Base-by-base conservation (phyloP, 345 rosid species). In the Adansonia digitata region DNA sequence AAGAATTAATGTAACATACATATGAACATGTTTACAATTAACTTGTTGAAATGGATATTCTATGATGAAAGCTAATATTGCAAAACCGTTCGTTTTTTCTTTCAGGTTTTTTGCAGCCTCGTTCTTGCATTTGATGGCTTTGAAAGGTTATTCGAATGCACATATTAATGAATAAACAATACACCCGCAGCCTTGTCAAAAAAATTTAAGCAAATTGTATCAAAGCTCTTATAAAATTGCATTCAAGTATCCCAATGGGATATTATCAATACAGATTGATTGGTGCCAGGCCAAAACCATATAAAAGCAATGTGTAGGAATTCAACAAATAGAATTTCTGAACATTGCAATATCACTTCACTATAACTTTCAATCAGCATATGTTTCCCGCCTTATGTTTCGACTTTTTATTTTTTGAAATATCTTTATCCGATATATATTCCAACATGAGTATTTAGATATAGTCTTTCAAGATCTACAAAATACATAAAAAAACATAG, bases 151-250 rank as follows among this genome's bases (percentile, higher is more conserved):
- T n/a, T n/a, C n/a, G n/a, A n/a, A n/a, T n/a, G n/a, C n/a, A n/a
- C n/a, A n/a, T n/a, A n/a, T n/a, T n/a, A n/a, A n/a, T n/a, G n/a
- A n/a, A n/a, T n/a, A n/a, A n/a, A n/a, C n/a, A n/a, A n/a, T n/a
- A n/a, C n/a, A n/a, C n/a, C n/a, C n/a, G n/a, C n/a, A n/a, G n/a
- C n/a, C n/a, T n/a, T n/a, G n/a, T n/a, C n/a, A n/a, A n/a, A n/a
- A n/a, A n/a, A n/a, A n/a, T n/a, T n/a, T n/a, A n/a, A 62, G 42
- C 68, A 34, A 34, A 17, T 63, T 63, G 69, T 63, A 42, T 37
- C 15, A 17, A n/a, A 8, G 15, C 40, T 5, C 15, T 37, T 2
- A 26, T 24, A 26, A 14, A 48, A 48, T 48, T 48, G 52, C 6
- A 17, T 22, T n/a, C 10, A 51, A 51, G 7, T 20, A 1, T 31